Conservation (phyloP, 2,329 filamentous ascomycete species). For the Tolypocladium tropicale region DNA sequence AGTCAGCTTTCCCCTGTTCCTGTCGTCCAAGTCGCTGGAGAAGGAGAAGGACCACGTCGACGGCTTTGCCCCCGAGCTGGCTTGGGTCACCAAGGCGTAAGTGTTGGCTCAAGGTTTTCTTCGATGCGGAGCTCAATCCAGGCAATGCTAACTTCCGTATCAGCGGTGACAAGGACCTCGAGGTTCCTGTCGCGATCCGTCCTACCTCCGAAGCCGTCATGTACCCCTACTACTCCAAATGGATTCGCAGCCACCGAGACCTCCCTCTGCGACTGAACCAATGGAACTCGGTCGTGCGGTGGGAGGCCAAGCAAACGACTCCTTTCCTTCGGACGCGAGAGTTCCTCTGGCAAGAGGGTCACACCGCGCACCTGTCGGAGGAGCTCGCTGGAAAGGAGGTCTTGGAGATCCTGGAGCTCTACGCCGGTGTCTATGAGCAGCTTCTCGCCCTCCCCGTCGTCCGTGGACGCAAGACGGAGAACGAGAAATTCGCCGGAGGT, state of each 20-base stretch:
- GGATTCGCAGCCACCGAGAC: conserved; percentile 94
- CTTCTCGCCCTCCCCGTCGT: conserved; percentile 92
- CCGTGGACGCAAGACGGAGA: conserved; percentile 88
- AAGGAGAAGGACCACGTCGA: conserved; percentile 95
- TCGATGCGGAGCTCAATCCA: background rate
- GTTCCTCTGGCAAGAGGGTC: conserved; percentile 97
- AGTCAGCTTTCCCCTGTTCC: conserved; percentile 92
- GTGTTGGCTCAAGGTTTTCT: conserved; percentile 15
- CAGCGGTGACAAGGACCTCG: conserved; percentile 84
- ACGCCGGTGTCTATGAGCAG: conserved; percentile 85
- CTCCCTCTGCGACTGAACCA: conserved; percentile 91
- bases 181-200: conserved; percentile 62
- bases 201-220: conserved; percentile 71
- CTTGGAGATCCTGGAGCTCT: conserved; percentile 84
- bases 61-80: conserved; percentile 90
- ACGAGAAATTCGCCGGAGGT: conserved; percentile 95
- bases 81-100: conserved; percentile 78
- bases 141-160: background rate
- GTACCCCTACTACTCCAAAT: conserved; percentile 93
- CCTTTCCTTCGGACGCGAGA: conserved; percentile 85
- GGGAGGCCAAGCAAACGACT: conserved; percentile 93
- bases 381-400: conserved; percentile 76
- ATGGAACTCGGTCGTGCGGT: conserved; percentile 88
- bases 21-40: conserved; percentile 79
- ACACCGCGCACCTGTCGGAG: conserved; percentile 80